Evolutionary conservation across 306 rosid species (phyloP).

Genomic region (Bauhinia variegata): DNA sequence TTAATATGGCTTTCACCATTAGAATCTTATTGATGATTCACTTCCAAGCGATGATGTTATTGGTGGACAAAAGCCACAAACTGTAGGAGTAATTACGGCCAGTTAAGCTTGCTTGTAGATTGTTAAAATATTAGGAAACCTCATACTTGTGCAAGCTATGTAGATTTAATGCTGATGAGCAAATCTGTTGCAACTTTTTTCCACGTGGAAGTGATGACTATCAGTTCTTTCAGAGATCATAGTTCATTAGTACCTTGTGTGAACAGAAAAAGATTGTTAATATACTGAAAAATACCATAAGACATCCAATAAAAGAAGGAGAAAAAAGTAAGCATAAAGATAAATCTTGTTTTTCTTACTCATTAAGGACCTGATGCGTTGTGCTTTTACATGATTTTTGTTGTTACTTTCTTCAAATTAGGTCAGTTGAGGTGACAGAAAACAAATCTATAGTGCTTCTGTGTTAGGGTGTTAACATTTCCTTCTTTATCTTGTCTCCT

Average conservation of each 20-base stretch:
- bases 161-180: background rate
- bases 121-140: constrained; percentile 1
- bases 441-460: background rate
- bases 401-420: constrained; percentile 8
- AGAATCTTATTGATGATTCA: constrained; percentile 11
- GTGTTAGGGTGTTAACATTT: background rate
- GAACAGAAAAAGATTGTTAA: constrained; percentile 20
- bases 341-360: background rate
- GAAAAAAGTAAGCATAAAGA: too few species aligned
- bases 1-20: constrained; percentile 10
- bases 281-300: background rate
- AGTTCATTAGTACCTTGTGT: background rate
- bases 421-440: background rate
- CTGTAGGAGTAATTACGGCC: background rate
- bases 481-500: background rate
- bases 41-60: background rate
- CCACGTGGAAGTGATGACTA: constrained; percentile 10
- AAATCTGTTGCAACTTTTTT: background rate
- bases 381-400: background rate
- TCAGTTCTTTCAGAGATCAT: constrained; percentile 11
- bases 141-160: background rate
- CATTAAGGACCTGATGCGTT: background rate
- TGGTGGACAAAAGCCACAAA: background rate
- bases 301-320: background rate
- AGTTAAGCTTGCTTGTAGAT: background rate